Percentiles rank a stretch among this genome's conserved stretches.
These are phyloP conservation scores for Ocimum tenuiflorum DNA, from an alignment of 257 asterid species.

Conservation along the genomic window DNA sequence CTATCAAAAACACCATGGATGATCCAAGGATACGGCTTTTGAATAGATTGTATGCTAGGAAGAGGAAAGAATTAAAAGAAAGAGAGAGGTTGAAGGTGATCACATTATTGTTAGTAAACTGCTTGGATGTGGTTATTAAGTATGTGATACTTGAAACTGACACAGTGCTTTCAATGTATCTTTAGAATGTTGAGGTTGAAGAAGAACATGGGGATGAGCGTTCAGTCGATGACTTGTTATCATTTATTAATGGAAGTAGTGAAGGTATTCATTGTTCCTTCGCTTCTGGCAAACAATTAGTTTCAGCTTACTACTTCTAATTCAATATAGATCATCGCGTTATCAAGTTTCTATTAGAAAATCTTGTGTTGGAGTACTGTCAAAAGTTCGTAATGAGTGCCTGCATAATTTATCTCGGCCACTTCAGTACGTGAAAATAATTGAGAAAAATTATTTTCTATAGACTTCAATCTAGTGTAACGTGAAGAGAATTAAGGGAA, in stretches of 20 bases:
- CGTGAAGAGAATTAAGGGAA: constrained; percentile 15
- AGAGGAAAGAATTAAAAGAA: constrained; percentile 86
- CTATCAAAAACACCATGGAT: constrained; percentile 78
- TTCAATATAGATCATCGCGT: background rate
- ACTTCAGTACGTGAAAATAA: background rate
- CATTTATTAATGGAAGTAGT: constrained; percentile 72
- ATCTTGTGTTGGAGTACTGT: background rate
- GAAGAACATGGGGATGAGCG: constrained; percentile 84
- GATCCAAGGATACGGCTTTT: constrained; percentile 89
- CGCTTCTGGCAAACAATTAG: background rate
- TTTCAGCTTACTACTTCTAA: background rate
- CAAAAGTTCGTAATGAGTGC: background rate
- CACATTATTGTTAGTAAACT: constrained; percentile 14
- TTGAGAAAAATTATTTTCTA: background rate
- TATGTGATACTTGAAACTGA: constrained; percentile 27
- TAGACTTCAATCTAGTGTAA: background rate
- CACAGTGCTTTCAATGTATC: constrained; percentile 17
- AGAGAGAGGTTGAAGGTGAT: constrained; percentile 73
- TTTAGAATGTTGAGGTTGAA: constrained; percentile 64
- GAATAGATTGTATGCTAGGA: constrained; percentile 84
- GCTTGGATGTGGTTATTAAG: constrained; percentile 19
- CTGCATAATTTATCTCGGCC: background rate
- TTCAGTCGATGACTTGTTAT: constrained; percentile 87
- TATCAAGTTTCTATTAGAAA: background rate
- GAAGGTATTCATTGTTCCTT: constrained; percentile 42